Evolutionary conservation across 768 basidiomycete genomes (phyloP), one percentile per base, ranked within the genome.

Genomic region (Boletus sensibilis): DNA sequence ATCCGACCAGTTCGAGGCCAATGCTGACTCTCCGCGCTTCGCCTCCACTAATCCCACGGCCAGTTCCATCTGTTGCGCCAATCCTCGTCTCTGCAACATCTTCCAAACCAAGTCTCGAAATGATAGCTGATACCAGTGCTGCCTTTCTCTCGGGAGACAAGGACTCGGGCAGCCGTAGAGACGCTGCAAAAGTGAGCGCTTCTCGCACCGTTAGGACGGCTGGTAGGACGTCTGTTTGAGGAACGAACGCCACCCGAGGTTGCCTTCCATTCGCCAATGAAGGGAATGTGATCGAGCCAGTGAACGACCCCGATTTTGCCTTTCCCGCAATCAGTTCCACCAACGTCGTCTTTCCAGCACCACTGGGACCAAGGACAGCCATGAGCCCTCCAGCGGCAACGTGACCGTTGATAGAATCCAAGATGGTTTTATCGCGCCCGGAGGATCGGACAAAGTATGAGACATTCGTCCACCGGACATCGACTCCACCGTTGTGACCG

Each of bases 21-120:
- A 97, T 95, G 55, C 88, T 92, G 6, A 97, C 90, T 48, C 94
- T 77, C 44, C 94, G 81, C 79, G 91, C 90, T 71, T 97, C 94
- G 11, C 94, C 94, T 12, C 94, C 94, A 64, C 88, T 91, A 50
- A 97, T 93, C 0, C 92, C 94, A 45, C 93, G 78, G 20, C 82
- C 78, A 59, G 88, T 86, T 6, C 84, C 82, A 11, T 86, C 85
- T 5, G 81, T 79, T 16, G 83, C 70, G 4, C 72, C 84, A 38
- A 97, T 94, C 53, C 88, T 76, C 3, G 82, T 79, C 66, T 96
- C 75, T 16, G 82, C 84, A 14, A 96, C 76, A 38, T 80, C 76
- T 9, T 79, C 74, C 25, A 98, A 82, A 1, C 93, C 92, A 3
- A 98, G 82, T 66, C 88, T 92, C 13, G 82, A 78, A 65, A 98